Base-by-base conservation (phyloP, 306 rosid genomes). In the Cucumis cinereus region DNA sequence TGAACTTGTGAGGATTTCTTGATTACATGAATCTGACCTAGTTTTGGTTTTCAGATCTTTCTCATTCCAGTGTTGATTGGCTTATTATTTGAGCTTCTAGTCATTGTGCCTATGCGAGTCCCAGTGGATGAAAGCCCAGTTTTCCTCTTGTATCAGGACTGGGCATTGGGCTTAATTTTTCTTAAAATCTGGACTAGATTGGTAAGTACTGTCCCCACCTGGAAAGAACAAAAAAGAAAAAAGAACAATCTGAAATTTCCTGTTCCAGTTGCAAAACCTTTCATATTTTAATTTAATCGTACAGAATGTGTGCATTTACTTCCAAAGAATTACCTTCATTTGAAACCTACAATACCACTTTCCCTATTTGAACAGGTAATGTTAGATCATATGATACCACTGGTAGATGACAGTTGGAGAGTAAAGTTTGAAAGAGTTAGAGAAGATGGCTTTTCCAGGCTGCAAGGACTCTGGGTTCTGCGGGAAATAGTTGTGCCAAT, bases 41-140 rank as follows among this genome's bases (percentile, higher is more conserved):
- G 33, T 67, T 54, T 4, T 77, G 35, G 19, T 76, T 79, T 68
- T 36, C 89, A 95, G 99, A 88, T 95, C 81, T 90, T 95, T 81
- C 92, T 95, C 62, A 95, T 95, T 81, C 99, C 99, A 1, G 96
- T 95, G 74, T 82, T 95, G 56, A 95, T 95, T 57, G 99, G 99
- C 70, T 86, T 95, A 64, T 97, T 95, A 49, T 95, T 95, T 89
- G 99, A 95, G 90, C 99, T 95, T 89, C 74, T 95, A 90, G 99
- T 95, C 75, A 92, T 95, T 61, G 98, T 95, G 74, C 99, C 99
- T 8, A 88, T 95, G 97, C 89, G 99, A 76, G 99, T 95, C 70
- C 99, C 98, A 0, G 99, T 95, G 78, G 99, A 95, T 87, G 99
- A 95, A 80, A 95, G 98, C 87, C 99, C 99, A 53, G 98, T 95